Percentiles rank a stretch among this genome's conserved stretches.
These are phyloP conservation scores for Sedum album DNA, from an alignment of 164 flowering plant genomes.

Conservation along the genomic window DNA sequence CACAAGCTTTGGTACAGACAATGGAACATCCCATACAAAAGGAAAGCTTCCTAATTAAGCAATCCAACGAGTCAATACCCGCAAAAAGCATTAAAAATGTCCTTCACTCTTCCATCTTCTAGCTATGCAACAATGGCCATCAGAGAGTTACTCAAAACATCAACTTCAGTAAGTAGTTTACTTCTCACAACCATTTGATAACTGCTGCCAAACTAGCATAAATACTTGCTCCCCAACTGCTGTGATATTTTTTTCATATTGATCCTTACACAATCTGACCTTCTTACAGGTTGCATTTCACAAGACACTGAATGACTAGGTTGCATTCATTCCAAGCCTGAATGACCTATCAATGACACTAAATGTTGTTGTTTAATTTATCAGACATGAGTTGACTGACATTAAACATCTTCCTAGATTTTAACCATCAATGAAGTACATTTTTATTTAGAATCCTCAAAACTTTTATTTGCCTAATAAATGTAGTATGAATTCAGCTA, in stretches of 20 bases:
- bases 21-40: constrained; percentile 17
- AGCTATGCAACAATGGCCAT: constrained; percentile 87
- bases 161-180: neutral
- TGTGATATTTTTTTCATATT: neutral
- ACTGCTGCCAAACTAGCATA: neutral
- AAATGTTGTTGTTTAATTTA: neutral
- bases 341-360: neutral
- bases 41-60: constrained; percentile 11
- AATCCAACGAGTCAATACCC: constrained; percentile 20
- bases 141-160: constrained; percentile 2
- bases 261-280: neutral
- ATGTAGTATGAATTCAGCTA: neutral
- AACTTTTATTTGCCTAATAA: neutral
- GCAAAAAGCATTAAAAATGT: constrained; percentile 63
- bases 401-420: neutral
- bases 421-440: neutral
- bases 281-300: neutral
- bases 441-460: too few relatives aligned
- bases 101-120: constrained; percentile 81
- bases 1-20: constrained; percentile 6
- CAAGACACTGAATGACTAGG: neutral
- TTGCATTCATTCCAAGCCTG: neutral
- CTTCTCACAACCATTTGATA: neutral
- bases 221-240: neutral
- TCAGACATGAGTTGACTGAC: neutral